These are phyloP conservation scores for Fusarium incarnatum DNA, from an alignment of 2,329 filamentous ascomycete species.

Conservation along the genomic window DNA sequence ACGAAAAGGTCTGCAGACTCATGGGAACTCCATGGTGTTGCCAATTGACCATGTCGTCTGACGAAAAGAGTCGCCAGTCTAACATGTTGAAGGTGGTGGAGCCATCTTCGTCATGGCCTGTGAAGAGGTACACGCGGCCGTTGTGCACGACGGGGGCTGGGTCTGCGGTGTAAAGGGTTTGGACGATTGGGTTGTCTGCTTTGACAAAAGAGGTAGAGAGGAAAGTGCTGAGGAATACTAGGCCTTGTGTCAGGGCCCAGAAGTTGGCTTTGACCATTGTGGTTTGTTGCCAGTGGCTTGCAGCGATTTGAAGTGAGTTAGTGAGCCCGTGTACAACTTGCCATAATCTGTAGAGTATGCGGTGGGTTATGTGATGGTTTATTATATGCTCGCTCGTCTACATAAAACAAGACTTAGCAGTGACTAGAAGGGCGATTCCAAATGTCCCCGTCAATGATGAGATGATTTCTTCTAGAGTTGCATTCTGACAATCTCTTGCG, in stretches of 20 bases:
- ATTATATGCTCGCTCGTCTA: not conserved
- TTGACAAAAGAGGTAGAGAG: not conserved
- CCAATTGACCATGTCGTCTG: conserved; percentile 49
- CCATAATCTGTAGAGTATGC: too few relatives aligned
- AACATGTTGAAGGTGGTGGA: conserved; percentile 53
- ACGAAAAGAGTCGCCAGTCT: conserved; percentile 53
- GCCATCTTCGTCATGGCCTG: conserved; percentile 51
- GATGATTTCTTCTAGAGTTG: not conserved
- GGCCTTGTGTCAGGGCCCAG: not conserved
- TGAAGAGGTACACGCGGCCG: conserved; percentile 52
- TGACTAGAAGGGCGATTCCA: fast-evolving
- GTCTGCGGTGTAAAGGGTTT: conserved; percentile 53
- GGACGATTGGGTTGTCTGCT: conserved; percentile 15
- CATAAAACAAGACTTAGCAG: fast-evolving
- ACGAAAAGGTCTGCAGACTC: conserved; percentile 49
- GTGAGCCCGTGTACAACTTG: too few relatives aligned
- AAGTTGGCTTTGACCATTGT: not conserved
- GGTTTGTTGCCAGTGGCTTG: fast-evolving
- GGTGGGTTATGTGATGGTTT: too few relatives aligned
- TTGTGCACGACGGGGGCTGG: conserved; percentile 54
- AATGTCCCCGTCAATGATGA: not conserved
- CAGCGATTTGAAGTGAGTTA: not conserved
- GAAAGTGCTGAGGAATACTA: not conserved
- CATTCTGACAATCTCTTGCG: not conserved
- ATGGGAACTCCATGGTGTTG: conserved; percentile 49